phyloP scores from a whole-genome alignment of 495 filamentous ascomycete genomes.

The Lasiosphaeris hirsuta region DNA sequence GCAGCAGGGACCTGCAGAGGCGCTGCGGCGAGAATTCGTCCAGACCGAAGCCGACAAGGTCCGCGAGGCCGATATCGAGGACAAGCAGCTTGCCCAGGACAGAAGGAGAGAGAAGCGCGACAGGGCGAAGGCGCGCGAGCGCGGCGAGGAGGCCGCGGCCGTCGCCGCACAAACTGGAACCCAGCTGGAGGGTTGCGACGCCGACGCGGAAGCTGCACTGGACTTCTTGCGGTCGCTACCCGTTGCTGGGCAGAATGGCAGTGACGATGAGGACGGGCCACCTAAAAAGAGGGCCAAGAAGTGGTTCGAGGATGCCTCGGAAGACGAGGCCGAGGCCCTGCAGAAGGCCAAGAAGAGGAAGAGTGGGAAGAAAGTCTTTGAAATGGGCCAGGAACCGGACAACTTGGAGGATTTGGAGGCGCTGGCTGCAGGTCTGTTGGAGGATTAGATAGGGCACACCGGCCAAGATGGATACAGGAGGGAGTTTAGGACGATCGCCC shows the following conservation, averaged over 20 bases:
- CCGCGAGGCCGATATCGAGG: constrained; percentile 70
- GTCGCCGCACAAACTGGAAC: constrained; percentile 21
- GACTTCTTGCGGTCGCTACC: constrained; percentile 50
- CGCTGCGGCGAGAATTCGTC: constrained; percentile 73
- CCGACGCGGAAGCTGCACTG: constrained; percentile 45
- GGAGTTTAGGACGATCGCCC: too few species aligned
- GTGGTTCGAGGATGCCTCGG: constrained; percentile 46
- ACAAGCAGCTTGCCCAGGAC: constrained; percentile 74
- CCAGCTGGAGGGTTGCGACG: constrained; percentile 26
- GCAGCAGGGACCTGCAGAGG: constrained; percentile 66
- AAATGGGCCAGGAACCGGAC: constrained; percentile 64
- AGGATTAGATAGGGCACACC: constrained; percentile 30
- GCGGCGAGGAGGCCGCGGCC: constrained; percentile 40
- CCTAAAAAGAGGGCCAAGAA: constrained; percentile 47
- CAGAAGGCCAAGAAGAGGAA: constrained; percentile 42
- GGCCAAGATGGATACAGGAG: too few species aligned
- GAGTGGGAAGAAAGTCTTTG: constrained; percentile 47
- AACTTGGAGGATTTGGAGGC: constrained; percentile 88
- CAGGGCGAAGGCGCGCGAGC: constrained; percentile 76
- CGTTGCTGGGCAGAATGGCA: constrained; percentile 34
- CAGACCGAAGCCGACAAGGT: constrained; percentile 68
- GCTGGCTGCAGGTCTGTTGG: constrained; percentile 78
- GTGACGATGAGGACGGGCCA: constrained; percentile 28
- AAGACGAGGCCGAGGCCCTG: constrained; percentile 42
- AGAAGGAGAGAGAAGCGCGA: constrained; percentile 84